phyloP scores from a whole-genome alignment of 495 filamentous ascomycete species.

The Hypoxylon fragiforme region DNA sequence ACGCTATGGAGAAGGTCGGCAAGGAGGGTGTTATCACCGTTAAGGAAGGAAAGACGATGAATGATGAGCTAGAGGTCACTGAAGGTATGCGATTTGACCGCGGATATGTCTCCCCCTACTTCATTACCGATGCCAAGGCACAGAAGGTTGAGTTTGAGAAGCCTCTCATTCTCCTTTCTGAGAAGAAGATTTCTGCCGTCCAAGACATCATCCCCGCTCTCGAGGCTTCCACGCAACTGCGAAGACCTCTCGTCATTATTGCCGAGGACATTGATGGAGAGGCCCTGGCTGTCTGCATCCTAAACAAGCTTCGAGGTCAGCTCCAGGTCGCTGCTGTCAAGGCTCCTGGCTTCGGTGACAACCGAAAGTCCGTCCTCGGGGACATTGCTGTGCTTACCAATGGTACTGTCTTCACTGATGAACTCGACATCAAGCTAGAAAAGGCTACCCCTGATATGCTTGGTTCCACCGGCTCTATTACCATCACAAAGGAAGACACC shows the following conservation, averaged over 20 bases:
- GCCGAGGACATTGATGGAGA: slow-evolving; percentile 99
- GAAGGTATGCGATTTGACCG: slow-evolving; percentile 99
- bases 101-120: slow-evolving; percentile 97
- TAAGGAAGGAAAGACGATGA: slow-evolving; percentile 98
- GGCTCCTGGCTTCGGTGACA: slow-evolving; percentile 98
- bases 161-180: slow-evolving; percentile 94
- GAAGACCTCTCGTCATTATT: slow-evolving; percentile 96
- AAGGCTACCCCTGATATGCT: slow-evolving; percentile 96
- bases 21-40: slow-evolving; percentile 99
- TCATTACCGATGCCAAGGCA: slow-evolving; percentile 98
- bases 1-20: slow-evolving; percentile 98
- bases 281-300: slow-evolving; percentile 96
- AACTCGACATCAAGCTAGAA: slow-evolving; percentile 98
- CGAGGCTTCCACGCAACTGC: slow-evolving; percentile 91
- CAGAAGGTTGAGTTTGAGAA: slow-evolving; percentile 99
- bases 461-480: slow-evolving; percentile 95
- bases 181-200: slow-evolving; percentile 99
- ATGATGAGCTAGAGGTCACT: slow-evolving; percentile 96
- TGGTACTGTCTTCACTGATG: slow-evolving; percentile 94
- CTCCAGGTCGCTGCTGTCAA: slow-evolving; percentile 98
- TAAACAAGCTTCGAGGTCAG: slow-evolving; percentile 99
- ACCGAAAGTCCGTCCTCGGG: slow-evolving; percentile 98
- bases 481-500: slow-evolving; percentile 99
- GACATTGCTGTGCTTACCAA: slow-evolving; percentile 95
- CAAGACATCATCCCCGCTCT: slow-evolving; percentile 98